Base-by-base conservation (phyloP, 352 stramenopile genomes). In the Phytopythium litorale region DNA sequence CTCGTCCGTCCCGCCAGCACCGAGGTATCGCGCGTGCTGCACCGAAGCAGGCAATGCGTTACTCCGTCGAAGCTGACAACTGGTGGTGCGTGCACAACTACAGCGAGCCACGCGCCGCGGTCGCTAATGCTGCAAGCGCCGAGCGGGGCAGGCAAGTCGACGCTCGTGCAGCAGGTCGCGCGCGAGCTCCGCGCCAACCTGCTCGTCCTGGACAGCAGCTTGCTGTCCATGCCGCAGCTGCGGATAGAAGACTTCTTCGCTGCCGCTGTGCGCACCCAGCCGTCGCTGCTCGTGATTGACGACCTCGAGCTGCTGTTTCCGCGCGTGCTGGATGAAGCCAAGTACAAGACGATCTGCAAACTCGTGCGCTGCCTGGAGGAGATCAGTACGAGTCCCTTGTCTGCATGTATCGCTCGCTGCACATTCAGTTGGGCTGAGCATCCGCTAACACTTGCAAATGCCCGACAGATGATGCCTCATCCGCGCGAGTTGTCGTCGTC, bases 251-350 rank as follows among this genome's bases (percentile, higher is more conserved):
- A 89, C 21, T 72, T 91, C 21, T 92, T 94, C 43, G 79, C 74
- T 1, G 83, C 79, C n/a, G 82, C 78, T 4, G 38, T 92, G 21
- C 81, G 83, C 37, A 85, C 91, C 46, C 81, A 92, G 42, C 87
- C 87, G 3, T 75, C 78, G 30, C 58, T 96, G 19, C 45, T 96
- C 23, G 46, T 89, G 21, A 51, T 96, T 4, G 81, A 93, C 58
- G 76, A 94, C 40, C 63, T 96, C 1, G 87, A 96, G 52, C 56
- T 92, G 18, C 63, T 93, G 40, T 96, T 92, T 35, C 84, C 87
- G 0, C 73, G 72, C 35, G 79, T 70, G 6, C 58, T 92, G 23
- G 76, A 92, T n/a, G 84, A 88, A 53, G 74, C 64, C 33, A 90
- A 89, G 64, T 87, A 89, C 67, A 86, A 87, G 40, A 68, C 89